phyloP scores from a whole-genome alignment of 805 yeast species.

The Naumovozyma castellii region DNA sequence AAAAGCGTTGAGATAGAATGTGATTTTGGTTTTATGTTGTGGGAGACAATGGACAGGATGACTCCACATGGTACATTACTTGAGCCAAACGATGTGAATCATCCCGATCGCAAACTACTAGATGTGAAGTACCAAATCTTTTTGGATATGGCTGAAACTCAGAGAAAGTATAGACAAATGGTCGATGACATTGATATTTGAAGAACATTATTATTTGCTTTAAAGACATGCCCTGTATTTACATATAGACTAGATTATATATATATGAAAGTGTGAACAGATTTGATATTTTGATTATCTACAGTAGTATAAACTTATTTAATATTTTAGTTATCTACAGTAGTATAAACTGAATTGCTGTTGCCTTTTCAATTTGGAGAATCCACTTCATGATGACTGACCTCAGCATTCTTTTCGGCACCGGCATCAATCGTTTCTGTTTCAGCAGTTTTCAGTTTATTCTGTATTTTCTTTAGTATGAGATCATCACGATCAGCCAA shows the following conservation, averaged over 20 bases:
- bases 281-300: no score
- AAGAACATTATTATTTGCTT: neutral
- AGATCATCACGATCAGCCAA: constrained; percentile 16
- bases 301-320: no score
- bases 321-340: no score
- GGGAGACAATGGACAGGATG: constrained; percentile 80
- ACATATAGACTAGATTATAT: neutral
- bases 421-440: neutral
- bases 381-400: neutral
- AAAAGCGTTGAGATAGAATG: constrained; percentile 10
- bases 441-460: neutral
- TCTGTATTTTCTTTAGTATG: constrained; percentile 14
- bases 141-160: constrained; percentile 78
- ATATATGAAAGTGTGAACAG: neutral
- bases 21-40: constrained; percentile 44
- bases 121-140: constrained; percentile 75
- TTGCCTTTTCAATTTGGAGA: neutral
- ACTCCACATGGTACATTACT: constrained; percentile 80
- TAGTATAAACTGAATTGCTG: no score
- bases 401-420: neutral
- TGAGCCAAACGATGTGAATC: constrained; percentile 45
- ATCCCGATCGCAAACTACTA: constrained; percentile 61
- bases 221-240: neutral
- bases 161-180: constrained; percentile 61
- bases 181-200: constrained; percentile 43